These are phyloP conservation scores for Allium cepa DNA, from an alignment of 106 monocot species.

Conservation along the genomic window DNA sequence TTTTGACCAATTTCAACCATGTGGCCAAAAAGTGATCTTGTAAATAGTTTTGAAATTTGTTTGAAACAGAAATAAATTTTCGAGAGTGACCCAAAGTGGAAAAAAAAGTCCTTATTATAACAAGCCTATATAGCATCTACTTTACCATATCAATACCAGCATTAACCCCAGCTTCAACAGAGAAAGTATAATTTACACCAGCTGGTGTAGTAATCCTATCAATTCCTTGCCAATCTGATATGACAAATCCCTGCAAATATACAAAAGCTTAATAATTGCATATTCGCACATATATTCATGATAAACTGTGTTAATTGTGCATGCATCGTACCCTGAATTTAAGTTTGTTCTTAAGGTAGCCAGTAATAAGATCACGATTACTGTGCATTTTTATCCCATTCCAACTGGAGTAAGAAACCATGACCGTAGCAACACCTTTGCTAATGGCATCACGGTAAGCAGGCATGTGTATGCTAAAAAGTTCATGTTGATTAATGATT, in stretches of 20 bases:
- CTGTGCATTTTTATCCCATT: constrained; percentile 89
- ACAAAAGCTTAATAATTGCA: background rate
- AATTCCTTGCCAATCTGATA: constrained; percentile 88
- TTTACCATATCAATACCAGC: constrained; percentile 85
- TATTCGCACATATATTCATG: background rate
- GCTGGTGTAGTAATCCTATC: constrained; percentile 70
- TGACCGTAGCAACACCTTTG: constrained; percentile 69
- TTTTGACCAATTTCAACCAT: too few relatives aligned
- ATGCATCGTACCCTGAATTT: constrained; percentile 35
- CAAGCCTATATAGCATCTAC: too few relatives aligned
- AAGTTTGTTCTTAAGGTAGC: constrained; percentile 64
- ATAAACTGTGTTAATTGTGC: background rate
- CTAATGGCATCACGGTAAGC: constrained; percentile 44
- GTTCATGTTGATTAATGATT: constrained; percentile 30
- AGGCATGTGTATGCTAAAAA: constrained; percentile 77
- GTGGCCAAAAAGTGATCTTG: too few relatives aligned
- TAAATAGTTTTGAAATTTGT: too few relatives aligned
- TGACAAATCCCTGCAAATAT: constrained; percentile 62
- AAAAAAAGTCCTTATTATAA: too few relatives aligned
- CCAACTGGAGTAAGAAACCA: constrained; percentile 87
- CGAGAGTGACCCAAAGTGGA: too few relatives aligned
- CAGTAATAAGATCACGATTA: constrained; percentile 53
- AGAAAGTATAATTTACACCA: constrained; percentile 63
- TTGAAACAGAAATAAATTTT: too few relatives aligned
- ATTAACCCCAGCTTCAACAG: constrained; percentile 51